Evolutionary conservation across 2,329 filamentous ascomycete species (phyloP).

Genomic region (Cercospora zeae-maydis): DNA sequence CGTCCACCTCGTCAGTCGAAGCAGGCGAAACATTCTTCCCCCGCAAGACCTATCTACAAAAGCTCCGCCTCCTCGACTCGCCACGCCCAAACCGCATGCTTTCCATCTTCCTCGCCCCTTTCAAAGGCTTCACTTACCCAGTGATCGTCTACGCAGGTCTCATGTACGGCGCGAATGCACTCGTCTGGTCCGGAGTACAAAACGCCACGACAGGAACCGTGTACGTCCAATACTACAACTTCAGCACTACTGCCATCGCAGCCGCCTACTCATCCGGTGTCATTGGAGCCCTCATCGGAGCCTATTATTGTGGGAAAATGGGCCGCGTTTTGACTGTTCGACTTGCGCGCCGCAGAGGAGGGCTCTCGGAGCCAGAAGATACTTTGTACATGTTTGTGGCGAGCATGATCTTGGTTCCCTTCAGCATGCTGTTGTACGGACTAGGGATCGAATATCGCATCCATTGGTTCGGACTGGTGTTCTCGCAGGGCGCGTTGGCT

Average conservation of each 20-base stretch:
- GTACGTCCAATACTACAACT: constrained; percentile 36
- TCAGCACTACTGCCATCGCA: constrained; percentile 39
- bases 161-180: constrained; percentile 28
- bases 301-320: constrained; percentile 37
- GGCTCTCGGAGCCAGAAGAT: constrained; percentile 42
- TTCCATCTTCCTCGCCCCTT: constrained; percentile 36
- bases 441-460: constrained; percentile 46
- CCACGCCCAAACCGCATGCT: constrained; percentile 44
- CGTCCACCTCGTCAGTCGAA: constrained; percentile 24
- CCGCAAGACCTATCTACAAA: constrained; percentile 44
- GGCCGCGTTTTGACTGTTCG: constrained; percentile 34
- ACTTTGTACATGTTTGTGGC: constrained; percentile 37
- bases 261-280: constrained; percentile 37
- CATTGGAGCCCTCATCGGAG: constrained; percentile 37
- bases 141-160: constrained; percentile 28
- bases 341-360: constrained; percentile 38
- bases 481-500: constrained; percentile 46
- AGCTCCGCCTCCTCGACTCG: constrained; percentile 39
- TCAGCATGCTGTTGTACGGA: constrained; percentile 45
- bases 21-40: constrained; percentile 33
- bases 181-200: constrained; percentile 28
- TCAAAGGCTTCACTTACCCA: constrained; percentile 28
- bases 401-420: constrained; percentile 40
- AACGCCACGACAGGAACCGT: constrained; percentile 36
- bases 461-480: constrained; percentile 49